Evolutionary conservation across 1,284 basidiomycete genomes (phyloP), one percentile per base, ranked within the genome.

Genomic region (Gomphus sp.): DNA sequence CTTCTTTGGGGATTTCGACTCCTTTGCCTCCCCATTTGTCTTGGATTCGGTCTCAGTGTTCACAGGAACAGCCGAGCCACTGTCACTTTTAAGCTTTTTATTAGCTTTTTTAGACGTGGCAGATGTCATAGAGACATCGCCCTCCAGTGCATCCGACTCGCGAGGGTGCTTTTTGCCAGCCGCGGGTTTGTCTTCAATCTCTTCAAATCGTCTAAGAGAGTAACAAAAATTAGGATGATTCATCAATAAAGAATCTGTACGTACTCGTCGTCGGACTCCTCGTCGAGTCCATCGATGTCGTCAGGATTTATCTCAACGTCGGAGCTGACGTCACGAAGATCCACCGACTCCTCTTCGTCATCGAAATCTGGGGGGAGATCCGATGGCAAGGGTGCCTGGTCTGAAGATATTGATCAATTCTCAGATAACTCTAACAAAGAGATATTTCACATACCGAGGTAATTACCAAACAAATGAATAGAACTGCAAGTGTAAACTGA

Each of bases 51-150:
- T 58, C 60, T 70, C 71, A 61, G 70, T 70, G 4, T 69, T 67
- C 14, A 56, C 62, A 54, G 78, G 74, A 22, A 80, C 79, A 39
- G 84, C 78, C 50, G 80, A 75, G 25, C 84, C 86, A 60, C 75
- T 75, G 55, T 80, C 79, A 48, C 71, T 78, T 76, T 89, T 91
- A 67, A 82, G 76, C 74, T 90, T 91, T 75, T 91, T 92, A 61
- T 78, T 81, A 71, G 87, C 87, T 72, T 89, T 89, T 71, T 78
- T 77, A 65, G 83, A 75, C 25, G 77, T 71, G 65, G 86, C 85
- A 55, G 78, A 72, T 10, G 72, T 77, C 6, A 63, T 66, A 28
- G 68, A 71, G 14, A 67, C 66, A 28, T 76, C 79, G 7, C 72
- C 70, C 31, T 77, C 79, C 63, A 71, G 71, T 5, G 67, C 71